These are phyloP conservation scores for Pythium aquatile DNA, from an alignment of 352 stramenopile species.

Conservation along the genomic window DNA sequence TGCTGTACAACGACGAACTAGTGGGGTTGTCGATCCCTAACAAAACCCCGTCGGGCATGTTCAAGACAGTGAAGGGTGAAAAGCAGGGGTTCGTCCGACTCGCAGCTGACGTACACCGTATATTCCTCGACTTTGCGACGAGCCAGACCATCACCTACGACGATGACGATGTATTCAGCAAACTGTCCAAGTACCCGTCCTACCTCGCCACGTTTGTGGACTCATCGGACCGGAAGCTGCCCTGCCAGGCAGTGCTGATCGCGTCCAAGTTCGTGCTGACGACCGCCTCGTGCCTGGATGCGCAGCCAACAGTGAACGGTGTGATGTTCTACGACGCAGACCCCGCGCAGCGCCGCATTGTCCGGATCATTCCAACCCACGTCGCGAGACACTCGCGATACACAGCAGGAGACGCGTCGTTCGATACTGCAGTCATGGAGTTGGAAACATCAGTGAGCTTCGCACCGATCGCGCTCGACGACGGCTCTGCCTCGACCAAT, in stretches of 20 bases:
- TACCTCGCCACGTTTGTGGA: slow-evolving; percentile 22
- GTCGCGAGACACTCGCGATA: slow-evolving; percentile 17
- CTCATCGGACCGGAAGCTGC: neutral
- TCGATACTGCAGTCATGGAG: slow-evolving; percentile 18
- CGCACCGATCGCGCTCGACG: slow-evolving; percentile 18
- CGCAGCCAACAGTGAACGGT: neutral
- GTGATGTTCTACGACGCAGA: slow-evolving; percentile 5
- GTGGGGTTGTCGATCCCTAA: slow-evolving; percentile 20
- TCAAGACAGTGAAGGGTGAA: neutral
- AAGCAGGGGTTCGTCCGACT: slow-evolving; percentile 17
- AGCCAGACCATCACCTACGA: slow-evolving; percentile 9
- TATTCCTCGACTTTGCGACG: slow-evolving; percentile 16
- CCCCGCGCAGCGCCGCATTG: neutral
- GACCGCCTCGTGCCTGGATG: slow-evolving; percentile 29
- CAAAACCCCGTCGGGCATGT: neutral
- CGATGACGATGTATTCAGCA: slow-evolving; percentile 22
- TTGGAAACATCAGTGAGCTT: slow-evolving; percentile 1
- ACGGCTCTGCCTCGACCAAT: slow-evolving; percentile 8
- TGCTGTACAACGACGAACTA: slow-evolving; percentile 22
- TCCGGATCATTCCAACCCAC: slow-evolving; percentile 6
- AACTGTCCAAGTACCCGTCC: slow-evolving; percentile 21
- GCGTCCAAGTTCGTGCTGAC: slow-evolving; percentile 35
- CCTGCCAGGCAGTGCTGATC: slow-evolving; percentile 35
- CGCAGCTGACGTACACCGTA: slow-evolving; percentile 7
- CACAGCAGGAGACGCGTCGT: slow-evolving; percentile 7